Conservation (phyloP, 768 basidiomycete genomes). For the Albatrellus ellisii region DNA sequence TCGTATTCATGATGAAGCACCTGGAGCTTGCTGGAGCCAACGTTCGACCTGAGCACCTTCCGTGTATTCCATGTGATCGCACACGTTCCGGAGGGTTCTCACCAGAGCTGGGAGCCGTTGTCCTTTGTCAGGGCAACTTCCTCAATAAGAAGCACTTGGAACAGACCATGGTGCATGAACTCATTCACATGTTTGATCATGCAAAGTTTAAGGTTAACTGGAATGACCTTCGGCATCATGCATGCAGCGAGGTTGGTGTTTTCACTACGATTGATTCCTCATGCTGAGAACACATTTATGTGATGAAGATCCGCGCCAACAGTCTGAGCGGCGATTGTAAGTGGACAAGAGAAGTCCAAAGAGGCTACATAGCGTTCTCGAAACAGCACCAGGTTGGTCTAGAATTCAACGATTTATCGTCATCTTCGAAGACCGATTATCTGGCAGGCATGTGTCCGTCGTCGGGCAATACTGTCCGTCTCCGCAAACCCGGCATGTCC, state of each 20-base stretch:
- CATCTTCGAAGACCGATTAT: constrained; percentile 8
- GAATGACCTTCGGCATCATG: constrained; percentile 84
- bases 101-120: constrained; percentile 63
- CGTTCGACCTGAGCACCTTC: constrained; percentile 58
- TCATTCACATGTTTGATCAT: constrained; percentile 93
- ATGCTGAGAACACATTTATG: constrained; percentile 1
- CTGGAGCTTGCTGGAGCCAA: constrained; percentile 62
- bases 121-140: constrained; percentile 80
- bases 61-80: constrained; percentile 75
- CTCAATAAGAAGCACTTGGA: constrained; percentile 81
- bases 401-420: constrained; percentile 3
- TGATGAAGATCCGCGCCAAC: constrained; percentile 89
- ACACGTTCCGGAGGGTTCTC: constrained; percentile 71
- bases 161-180: constrained; percentile 84
- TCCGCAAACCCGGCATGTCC: constrained; percentile 70
- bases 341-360: constrained; percentile 66
- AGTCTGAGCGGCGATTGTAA: constrained; percentile 90
- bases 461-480: constrained; percentile 77
- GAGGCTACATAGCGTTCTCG: constrained; percentile 69
- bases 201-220: constrained; percentile 91
- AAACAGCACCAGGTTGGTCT: constrained; percentile 83
- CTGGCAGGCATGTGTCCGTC: constrained; percentile 73
- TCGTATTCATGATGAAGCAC: constrained; percentile 89
- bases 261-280: neutral
- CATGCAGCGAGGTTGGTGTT: constrained; percentile 82